These are phyloP conservation scores for Protomyces macrosporus DNA, from an alignment of 1,139 yeast genomes.

Conservation along the genomic window DNA sequence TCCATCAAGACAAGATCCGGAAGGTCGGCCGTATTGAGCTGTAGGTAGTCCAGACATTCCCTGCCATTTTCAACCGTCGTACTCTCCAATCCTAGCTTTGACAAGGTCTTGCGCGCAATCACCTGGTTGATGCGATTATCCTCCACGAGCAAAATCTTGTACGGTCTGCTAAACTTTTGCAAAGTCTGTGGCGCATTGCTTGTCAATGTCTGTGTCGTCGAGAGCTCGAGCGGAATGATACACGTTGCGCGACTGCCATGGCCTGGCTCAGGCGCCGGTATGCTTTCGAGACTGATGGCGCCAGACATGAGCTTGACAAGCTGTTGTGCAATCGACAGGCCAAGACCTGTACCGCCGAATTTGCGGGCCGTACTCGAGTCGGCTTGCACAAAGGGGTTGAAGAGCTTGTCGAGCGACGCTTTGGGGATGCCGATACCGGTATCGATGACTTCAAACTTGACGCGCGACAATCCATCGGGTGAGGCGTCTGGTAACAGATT, in stretches of 20 bases:
- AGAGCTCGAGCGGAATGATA: conserved; percentile 21
- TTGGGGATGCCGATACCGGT: conserved; percentile 59
- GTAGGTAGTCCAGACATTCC: conserved; percentile 30
- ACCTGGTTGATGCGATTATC: conserved; percentile 50
- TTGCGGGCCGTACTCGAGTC: conserved; percentile 56
- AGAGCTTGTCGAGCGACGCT: conserved; percentile 47
- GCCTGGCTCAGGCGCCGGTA: conserved; percentile 12
- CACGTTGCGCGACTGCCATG: conserved; percentile 23
- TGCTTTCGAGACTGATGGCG: conserved; percentile 8
- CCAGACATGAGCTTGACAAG: conserved; percentile 59
- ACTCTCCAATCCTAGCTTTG: conserved; percentile 50
- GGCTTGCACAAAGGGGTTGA: conserved; percentile 57
- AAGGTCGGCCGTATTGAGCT: conserved; percentile 35
- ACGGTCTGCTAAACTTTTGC: neutral
- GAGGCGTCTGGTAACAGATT: neutral
- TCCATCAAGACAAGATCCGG: conserved; percentile 53
- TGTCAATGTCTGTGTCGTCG: neutral
- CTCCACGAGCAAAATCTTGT: conserved; percentile 44
- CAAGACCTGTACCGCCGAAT: conserved; percentile 59
- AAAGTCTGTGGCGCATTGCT: neutral
- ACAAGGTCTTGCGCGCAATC: conserved; percentile 51
- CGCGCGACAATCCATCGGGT: conserved; percentile 40
- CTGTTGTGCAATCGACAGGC: conserved; percentile 55
- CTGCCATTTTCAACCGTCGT: conserved; percentile 45
- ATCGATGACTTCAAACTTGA: conserved; percentile 64